Percentiles rank a stretch among this genome's conserved stretches.
phyloP scores from a whole-genome alignment of 2,329 filamentous ascomycete species.

The Trichoderma sp. region DNA sequence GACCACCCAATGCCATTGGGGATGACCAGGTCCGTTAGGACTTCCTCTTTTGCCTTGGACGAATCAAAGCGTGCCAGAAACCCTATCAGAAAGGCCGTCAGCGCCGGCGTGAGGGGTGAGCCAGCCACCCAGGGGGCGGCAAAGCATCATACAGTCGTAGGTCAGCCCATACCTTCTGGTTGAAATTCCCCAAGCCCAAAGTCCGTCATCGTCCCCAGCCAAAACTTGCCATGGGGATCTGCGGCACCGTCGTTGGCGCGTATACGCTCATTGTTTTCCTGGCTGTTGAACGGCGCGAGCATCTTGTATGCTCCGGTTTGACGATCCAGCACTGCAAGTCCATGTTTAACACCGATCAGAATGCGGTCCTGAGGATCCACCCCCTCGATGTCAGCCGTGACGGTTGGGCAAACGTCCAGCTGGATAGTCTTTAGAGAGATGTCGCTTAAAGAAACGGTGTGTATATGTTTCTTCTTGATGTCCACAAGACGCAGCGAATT shows the following conservation, averaged over 20 bases:
- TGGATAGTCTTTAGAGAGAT: slow-evolving; percentile 62
- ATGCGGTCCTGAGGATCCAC: slow-evolving; percentile 61
- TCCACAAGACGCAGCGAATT: slow-evolving; percentile 75
- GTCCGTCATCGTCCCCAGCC: slow-evolving; percentile 85
- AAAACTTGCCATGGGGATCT: slow-evolving; percentile 78
- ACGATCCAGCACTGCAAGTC: slow-evolving; percentile 74
- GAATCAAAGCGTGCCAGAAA: slow-evolving; percentile 65
- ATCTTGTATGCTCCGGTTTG: slow-evolving; percentile 53
- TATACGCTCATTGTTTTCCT: slow-evolving; percentile 49
- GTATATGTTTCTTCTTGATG: slow-evolving; percentile 73
- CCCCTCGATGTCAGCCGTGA: slow-evolving; percentile 77
- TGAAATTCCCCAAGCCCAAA: slow-evolving; percentile 56
- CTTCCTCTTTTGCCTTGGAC: slow-evolving; percentile 55
- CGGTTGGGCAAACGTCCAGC: slow-evolving; percentile 54
- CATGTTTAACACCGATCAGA: slow-evolving; percentile 75
- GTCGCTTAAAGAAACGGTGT: slow-evolving; percentile 63
- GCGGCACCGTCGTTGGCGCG: slow-evolving; percentile 79
- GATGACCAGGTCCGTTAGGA: slow-evolving; percentile 66
- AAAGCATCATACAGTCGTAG: background rate
- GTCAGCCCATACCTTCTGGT: slow-evolving; percentile 50
- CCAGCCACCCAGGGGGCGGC: background rate
- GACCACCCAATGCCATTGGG: slow-evolving; percentile 87
- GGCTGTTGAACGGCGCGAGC: slow-evolving; percentile 46
- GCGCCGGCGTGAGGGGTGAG: background rate
- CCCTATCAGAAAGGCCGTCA: slow-evolving; percentile 45